phyloP scores from a whole-genome alignment of 164 flowering plant species.

The Magnolia officinalis region DNA sequence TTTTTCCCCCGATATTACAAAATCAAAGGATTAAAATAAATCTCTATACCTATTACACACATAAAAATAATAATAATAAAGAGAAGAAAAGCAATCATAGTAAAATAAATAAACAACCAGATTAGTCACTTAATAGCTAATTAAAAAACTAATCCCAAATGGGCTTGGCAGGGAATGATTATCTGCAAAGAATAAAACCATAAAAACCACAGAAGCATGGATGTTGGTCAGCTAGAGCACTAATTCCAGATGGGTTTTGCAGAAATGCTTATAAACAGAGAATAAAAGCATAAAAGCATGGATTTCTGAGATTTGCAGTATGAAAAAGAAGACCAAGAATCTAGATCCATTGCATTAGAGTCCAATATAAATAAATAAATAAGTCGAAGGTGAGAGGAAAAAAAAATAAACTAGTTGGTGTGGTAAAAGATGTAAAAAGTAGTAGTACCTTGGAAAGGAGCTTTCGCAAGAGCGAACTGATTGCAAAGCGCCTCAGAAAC shows the following conservation, averaged over 20 bases:
- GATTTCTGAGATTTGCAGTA: not conserved
- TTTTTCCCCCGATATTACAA: not conserved
- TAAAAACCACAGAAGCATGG: not conserved
- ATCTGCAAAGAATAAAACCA: slow-evolving; percentile 3
- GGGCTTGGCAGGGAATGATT: slow-evolving; percentile 6
- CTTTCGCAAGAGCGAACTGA: not conserved
- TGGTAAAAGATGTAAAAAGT: not conserved
- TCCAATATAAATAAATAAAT: not conserved
- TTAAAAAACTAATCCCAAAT: not conserved
- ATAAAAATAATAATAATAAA: not conserved
- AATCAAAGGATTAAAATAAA: not conserved
- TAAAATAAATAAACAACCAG: slow-evolving; percentile 4
- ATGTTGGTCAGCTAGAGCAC: not conserved
- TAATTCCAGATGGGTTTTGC: slow-evolving; percentile 4
- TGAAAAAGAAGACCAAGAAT: not conserved
- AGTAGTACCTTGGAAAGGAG: slow-evolving; percentile 4
- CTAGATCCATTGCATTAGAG: not conserved
- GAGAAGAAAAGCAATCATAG: not conserved
- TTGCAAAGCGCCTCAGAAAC: not conserved
- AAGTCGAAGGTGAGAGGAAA: not conserved
- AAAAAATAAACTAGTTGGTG: not conserved
- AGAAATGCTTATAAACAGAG: not conserved
- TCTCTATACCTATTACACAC: not conserved
- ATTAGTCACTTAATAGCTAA: not conserved
- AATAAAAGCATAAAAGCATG: not conserved